phyloP scores from a whole-genome alignment of 1,284 basidiomycete species.

The Ceratobasidium sp. region DNA sequence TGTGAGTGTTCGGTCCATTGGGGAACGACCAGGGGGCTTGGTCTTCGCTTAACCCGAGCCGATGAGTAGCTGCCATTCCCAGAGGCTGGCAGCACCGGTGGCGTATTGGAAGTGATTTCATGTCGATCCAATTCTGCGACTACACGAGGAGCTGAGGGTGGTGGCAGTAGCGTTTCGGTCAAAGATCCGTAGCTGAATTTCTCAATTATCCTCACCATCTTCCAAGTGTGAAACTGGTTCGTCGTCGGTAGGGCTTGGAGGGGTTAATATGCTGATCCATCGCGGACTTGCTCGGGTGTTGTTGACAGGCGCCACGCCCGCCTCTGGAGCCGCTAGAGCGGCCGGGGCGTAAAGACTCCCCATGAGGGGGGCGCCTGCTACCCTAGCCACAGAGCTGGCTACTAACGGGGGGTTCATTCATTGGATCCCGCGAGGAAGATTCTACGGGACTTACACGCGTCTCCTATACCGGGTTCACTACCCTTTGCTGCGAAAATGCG shows the following conservation, averaged over 20 bases:
- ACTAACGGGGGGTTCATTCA: background rate
- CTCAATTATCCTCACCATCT: background rate
- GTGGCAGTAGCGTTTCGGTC: background rate
- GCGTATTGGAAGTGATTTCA: background rate
- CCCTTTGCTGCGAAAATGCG: background rate
- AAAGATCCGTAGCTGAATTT: background rate
- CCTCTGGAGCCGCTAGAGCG: too few species aligned
- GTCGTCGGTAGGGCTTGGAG: background rate
- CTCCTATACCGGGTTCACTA: background rate
- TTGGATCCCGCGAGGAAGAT: background rate
- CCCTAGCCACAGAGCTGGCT: background rate
- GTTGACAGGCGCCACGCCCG: background rate
- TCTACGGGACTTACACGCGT: background rate
- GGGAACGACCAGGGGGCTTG: background rate
- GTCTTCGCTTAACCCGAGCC: background rate
- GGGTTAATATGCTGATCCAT: background rate
- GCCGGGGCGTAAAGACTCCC: background rate
- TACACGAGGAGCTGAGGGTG: background rate
- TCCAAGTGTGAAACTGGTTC: background rate
- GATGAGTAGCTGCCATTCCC: background rate
- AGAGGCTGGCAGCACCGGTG: too few species aligned
- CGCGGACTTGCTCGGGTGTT: background rate
- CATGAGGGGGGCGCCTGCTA: background rate
- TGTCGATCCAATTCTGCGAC: background rate
- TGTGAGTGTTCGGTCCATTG: background rate